Base-by-base conservation (phyloP, 179 eudicot genomes). In the Corrigiola litoralis region DNA sequence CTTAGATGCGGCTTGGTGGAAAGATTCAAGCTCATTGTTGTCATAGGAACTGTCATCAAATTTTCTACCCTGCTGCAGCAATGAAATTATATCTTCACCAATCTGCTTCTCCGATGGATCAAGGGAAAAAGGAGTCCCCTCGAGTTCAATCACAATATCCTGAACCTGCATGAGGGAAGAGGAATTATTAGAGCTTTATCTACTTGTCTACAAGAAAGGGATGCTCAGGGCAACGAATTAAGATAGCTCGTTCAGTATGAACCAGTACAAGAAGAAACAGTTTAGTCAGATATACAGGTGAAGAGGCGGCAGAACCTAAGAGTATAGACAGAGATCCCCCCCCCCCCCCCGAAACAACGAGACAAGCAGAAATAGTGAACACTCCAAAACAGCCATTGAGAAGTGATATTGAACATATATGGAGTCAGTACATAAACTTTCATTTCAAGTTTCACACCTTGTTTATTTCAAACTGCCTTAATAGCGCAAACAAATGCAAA, bases 11-110 rank as follows among this genome's bases (percentile, higher is more conserved):
- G 96, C 95, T 63, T 85, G 90, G 78, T 91, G 96, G 77, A 94
- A 94, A 61, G 85, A 81, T 65, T 90, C 97, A 47, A 90, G 89
- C 81, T 90, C 97, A 49, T 79, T 81, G 56, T 67, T 84, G 73
- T 90, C 97, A 53, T 52, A 80, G 25, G 74, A 78, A 61, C 74
- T 84, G 66, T 80, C 85, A 46, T 82, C 86, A 55, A 94, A 88
- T 77, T 82, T 86, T 82, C 80, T 81, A 24, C 97, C 92, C 75
- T 83, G 95, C 77, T 88, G 99, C 46, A 94, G 96, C 69, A 94
- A 70, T 36, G 72, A 79, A 62, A 91, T 88, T 27, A 94, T 81
- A 49, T 90, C 96, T 58, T 94, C 95, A 17, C 99, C 99, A 41
- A 94, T 72, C 72, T 87, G 89, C 76, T 88, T 91, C 81, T 94